These are phyloP conservation scores for Gonapodya prolifera DNA, from an alignment of 192 early-diverging fungal species.

Conservation along the genomic window DNA sequence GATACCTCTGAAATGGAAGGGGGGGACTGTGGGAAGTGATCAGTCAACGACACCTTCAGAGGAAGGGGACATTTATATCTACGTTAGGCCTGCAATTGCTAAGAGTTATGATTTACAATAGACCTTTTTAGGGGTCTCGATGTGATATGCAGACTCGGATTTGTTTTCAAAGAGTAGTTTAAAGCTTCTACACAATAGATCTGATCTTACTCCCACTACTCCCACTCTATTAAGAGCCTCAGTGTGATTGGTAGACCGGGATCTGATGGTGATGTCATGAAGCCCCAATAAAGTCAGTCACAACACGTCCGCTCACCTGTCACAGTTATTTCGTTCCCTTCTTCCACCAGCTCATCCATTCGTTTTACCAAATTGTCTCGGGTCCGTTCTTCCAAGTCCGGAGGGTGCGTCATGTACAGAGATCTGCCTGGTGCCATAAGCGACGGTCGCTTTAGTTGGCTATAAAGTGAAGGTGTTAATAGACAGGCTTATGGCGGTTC, in stretches of 20 bases:
- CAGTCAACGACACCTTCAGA: not conserved
- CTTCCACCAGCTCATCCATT: slow-evolving; percentile 47
- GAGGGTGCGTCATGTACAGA: slow-evolving; percentile 83
- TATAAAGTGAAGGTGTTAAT: slow-evolving; percentile 11
- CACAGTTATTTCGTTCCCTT: slow-evolving; percentile 60
- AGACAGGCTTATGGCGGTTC: not conserved
- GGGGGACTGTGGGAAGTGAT: not conserved
- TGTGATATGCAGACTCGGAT: too few species aligned
- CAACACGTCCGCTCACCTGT: slow-evolving; percentile 45
- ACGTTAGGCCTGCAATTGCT: not conserved
- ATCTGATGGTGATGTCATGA: not conserved
- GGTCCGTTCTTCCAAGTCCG: slow-evolving; percentile 59
- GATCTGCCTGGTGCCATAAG: slow-evolving; percentile 38
- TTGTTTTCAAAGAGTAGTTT: too few species aligned
- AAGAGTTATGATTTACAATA: not conserved
- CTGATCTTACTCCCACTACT: too few species aligned
- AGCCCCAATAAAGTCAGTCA: not conserved
- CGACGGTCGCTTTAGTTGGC: slow-evolving; percentile 79
- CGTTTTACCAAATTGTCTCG: slow-evolving; percentile 72
- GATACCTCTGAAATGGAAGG: not conserved
- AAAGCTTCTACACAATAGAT: too few species aligned
- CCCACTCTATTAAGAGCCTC: not conserved
- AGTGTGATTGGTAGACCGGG: not conserved
- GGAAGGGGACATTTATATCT: not conserved
- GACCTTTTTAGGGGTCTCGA: too few species aligned